Conservation (phyloP, 192 early-diverging fungal genomes). For the Phycomyces blakesleeanus region DNA sequence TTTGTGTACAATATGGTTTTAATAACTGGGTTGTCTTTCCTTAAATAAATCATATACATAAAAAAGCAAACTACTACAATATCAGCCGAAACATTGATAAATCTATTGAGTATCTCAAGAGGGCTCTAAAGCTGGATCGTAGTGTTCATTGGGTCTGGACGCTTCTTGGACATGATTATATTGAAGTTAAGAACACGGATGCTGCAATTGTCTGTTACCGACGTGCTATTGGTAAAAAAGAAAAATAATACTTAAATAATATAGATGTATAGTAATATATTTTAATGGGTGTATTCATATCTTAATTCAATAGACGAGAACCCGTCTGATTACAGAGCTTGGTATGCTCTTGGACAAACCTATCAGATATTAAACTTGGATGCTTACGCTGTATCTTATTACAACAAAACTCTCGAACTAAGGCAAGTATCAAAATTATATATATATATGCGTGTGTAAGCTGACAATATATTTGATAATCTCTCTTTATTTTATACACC, state of each 20-base stretch:
- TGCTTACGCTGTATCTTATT: slow-evolving; percentile 80
- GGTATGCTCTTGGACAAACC: slow-evolving; percentile 89
- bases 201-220: slow-evolving; percentile 89
- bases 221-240: slow-evolving; percentile 70
- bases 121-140: slow-evolving; percentile 77
- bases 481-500: too few species aligned
- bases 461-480: too few species aligned
- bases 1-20: too few species aligned
- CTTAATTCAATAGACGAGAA: slow-evolving; percentile 55
- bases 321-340: slow-evolving; percentile 79
- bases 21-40: too few species aligned
- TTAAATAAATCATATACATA: too few species aligned
- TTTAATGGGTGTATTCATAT: background rate
- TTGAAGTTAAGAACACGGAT: slow-evolving; percentile 86
- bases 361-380: slow-evolving; percentile 85
- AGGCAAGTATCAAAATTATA: too few species aligned
- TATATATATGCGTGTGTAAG: too few species aligned
- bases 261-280: background rate
- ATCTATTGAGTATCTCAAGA: slow-evolving; percentile 82
- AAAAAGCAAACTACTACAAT: slow-evolving; percentile 77
- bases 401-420: slow-evolving; percentile 66
- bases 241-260: too few species aligned
- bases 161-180: slow-evolving; percentile 91
- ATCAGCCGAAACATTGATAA: slow-evolving; percentile 75
- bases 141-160: slow-evolving; percentile 82